Evolutionary conservation across 2,329 filamentous ascomycete genomes (phyloP).

Genomic region (Amauroascus verrucosus): DNA sequence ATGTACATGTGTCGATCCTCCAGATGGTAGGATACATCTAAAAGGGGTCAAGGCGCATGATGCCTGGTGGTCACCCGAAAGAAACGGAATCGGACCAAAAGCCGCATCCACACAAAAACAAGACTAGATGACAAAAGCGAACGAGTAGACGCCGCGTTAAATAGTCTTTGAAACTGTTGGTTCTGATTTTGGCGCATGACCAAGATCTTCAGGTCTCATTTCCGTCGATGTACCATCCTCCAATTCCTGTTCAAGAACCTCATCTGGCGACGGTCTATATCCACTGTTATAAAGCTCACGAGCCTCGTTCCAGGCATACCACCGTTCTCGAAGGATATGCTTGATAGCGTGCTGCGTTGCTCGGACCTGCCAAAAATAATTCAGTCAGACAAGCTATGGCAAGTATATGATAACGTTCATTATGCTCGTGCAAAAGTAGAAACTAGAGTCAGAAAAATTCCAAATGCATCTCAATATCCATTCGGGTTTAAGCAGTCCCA

Average conservation of each 20-base stretch:
- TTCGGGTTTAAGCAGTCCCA: slow-evolving; percentile 21
- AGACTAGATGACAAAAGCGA: not conserved
- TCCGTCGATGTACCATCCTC: slow-evolving; percentile 2
- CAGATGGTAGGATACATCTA: too few species aligned
- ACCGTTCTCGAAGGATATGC: slow-evolving; percentile 75
- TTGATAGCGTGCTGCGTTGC: slow-evolving; percentile 74
- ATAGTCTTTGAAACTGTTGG: not conserved
- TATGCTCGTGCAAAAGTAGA: not conserved
- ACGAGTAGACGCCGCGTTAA: not conserved
- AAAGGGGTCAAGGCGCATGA: too few species aligned
- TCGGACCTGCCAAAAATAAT: slow-evolving; percentile 48
- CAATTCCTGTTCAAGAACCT: slow-evolving; percentile 10
- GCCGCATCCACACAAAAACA: too few species aligned
- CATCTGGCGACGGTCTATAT: slow-evolving; percentile 27
- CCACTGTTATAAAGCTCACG: slow-evolving; percentile 29
- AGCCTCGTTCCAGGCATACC: slow-evolving; percentile 61
- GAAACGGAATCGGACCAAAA: too few species aligned
- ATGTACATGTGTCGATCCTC: too few species aligned
- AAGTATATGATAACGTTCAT: not conserved
- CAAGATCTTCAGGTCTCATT: slow-evolving; percentile 8
- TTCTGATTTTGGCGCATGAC: not conserved
- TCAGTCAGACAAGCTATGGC: slow-evolving; percentile 8
- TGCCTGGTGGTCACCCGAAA: too few species aligned
- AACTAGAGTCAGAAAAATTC: slow-evolving; percentile 4
- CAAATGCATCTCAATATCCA: slow-evolving; percentile 9